Base-by-base conservation (phyloP, 495 filamentous ascomycete genomes). In the Lophium mytilinum region DNA sequence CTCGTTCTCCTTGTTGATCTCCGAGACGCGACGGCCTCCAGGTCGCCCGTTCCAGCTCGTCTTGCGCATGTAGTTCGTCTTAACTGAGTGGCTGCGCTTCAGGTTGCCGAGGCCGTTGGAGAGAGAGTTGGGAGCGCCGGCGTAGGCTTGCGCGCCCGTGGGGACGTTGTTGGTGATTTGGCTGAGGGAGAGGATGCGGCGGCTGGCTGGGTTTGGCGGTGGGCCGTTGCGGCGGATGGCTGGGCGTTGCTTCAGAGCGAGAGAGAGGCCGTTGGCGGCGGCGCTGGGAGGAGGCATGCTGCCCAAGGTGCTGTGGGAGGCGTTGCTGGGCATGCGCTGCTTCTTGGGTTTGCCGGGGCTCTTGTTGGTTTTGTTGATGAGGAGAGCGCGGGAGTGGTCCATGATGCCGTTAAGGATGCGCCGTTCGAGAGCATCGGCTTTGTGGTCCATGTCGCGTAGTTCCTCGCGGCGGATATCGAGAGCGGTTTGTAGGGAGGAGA, bases 361-460 rank as follows among this genome's bases (percentile, higher is more conserved):
- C 58, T 69, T 66, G 58, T 69, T 68, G 9, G 71, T 73, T 64
- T 85, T 83, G 19, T 70, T 68, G 63, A 60, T 82, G 41, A 96
- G 80, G 15, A 97, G 75, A 6, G 86, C 83, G 17, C 90, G 85
- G 35, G 93, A 95, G 65, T 96, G 91, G 65, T 98, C 90, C 58
- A 98, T 89, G 39, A 97, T 89, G 33, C 90, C 89, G 55, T 97
- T 92, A 33, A 98, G 73, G 56, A 98, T 95, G 9, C 92, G 82
- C 43, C 91, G 85, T 73, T 98, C 93, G 1, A 98, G 77, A 21
- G 80, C 79, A 61, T 96, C 89, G 9, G 90, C 91, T 48, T 90
- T 83, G 9, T 81, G 79, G 66, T 96, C 90, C 84, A 98, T 94
- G 21, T 83, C 77, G 40, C 89, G 80, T 53, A 97, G 83, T 68